Evolutionary conservation across 345 rosid species (phyloP), one percentile per base, ranked within the genome.

Genomic region (Abelmoschus esculentus): DNA sequence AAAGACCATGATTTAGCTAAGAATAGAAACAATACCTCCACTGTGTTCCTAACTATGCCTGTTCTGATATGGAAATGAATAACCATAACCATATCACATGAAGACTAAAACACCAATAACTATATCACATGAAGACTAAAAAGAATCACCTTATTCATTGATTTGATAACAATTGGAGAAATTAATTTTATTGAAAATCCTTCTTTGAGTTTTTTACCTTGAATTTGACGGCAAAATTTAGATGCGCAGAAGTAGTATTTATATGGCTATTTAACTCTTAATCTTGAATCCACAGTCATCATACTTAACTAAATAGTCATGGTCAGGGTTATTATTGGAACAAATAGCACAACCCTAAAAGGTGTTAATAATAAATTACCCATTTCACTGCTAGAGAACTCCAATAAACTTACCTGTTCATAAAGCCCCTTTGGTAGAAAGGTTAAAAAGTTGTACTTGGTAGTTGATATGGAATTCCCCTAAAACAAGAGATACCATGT

Each of bases 391-490:
- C 36, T 74, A 13, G 67, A 47, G 62, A 18, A 22, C 26, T 58
- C 46, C 61, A 40, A 63, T 15, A 29, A 72, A 22, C 58, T 80
- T 86, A 96, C 99, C 98, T 96, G 99, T 84, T 96, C 99, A 82
- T 90, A 96, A 80, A 96, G 71, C 70, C 99, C 99, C 80, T 96
- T 96, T 1, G 99, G 99, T 11, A 96, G 77, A 86, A 96, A 96
- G 4, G 99, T 89, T 34, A 96, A 61, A 85, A 96, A 82, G 84
- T 90, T 96, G 86, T 96, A 92, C 89, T 96, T 96, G 18, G 99
- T 96, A 42, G 99, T 96, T n/a, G 99, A 87, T 76, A 92, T 77
- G 12, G 97, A 85, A 82, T 93, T 93, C 46, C 97, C 96, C 97
- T 93, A 84, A 69, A 80, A 79, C 32, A 22, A 67, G 61, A 70